These are phyloP conservation scores for Cymbopogon citratus DNA, from an alignment of 176 grass and related monocot species.

Conservation along the genomic window DNA sequence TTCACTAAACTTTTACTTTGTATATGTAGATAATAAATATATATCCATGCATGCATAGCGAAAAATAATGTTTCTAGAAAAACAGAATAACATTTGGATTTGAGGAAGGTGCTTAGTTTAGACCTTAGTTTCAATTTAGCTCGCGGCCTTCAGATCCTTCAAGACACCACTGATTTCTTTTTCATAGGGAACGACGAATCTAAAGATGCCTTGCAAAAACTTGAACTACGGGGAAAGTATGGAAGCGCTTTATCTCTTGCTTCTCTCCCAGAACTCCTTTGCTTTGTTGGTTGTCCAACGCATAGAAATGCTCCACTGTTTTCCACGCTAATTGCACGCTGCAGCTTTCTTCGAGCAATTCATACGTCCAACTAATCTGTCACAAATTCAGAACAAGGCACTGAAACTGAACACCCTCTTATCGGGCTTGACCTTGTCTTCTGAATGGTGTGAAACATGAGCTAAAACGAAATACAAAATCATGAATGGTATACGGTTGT, in stretches of 20 bases:
- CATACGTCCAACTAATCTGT: background rate
- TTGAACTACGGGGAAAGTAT: constrained; percentile 3
- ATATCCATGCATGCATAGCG: no score
- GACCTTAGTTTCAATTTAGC: background rate
- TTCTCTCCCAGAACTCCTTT: background rate
- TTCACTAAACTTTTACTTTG: no score
- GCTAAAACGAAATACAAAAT: background rate
- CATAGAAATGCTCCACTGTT: background rate
- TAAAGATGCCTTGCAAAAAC: constrained; percentile 14
- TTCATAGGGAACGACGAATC: background rate
- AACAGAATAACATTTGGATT: no score
- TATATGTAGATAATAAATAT: no score
- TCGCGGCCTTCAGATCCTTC: background rate
- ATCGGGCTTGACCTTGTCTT: background rate
- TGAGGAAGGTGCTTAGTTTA: no score
- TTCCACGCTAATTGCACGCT: background rate
- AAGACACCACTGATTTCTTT: background rate
- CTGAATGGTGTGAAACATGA: background rate
- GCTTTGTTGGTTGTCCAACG: constrained; percentile 18
- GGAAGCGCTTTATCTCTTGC: background rate
- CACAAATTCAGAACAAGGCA: background rate
- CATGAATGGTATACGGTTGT: background rate
- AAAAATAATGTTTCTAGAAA: no score
- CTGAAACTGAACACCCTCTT: background rate
- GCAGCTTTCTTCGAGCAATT: background rate